A percentile compares a stretch with the other conserved stretches of the same genome.
Evolutionary conservation across 805 yeast genomes (phyloP).

Genomic region (Myxozyma melibiosi): DNA sequence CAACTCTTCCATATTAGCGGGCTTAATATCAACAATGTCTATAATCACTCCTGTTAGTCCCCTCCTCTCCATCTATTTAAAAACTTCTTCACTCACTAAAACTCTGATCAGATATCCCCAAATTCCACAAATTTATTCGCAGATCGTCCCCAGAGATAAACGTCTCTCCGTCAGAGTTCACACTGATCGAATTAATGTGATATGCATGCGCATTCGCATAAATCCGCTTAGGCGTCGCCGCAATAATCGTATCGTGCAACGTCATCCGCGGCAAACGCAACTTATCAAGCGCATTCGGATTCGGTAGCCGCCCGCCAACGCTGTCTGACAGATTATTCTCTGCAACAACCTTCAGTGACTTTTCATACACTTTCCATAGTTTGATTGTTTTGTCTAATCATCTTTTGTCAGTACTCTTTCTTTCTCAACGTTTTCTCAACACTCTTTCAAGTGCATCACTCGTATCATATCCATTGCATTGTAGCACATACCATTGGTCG

Average conservation of each 20-base stretch:
- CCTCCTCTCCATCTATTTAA: background rate
- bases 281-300: conserved; percentile 38
- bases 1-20: conserved; percentile 97
- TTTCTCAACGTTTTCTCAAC: background rate
- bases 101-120: conserved; percentile 89
- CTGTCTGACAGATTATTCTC: conserved; percentile 78
- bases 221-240: conserved; percentile 89
- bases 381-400: conserved; percentile 86
- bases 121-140: conserved; percentile 93
- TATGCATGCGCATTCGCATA: conserved; percentile 97
- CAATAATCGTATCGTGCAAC: conserved; percentile 91
- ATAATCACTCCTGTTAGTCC: background rate
- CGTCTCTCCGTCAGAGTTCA: conserved; percentile 95
- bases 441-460: too few relatives aligned
- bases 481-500: conserved; percentile 65
- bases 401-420: background rate
- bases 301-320: conserved; percentile 30
- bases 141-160: conserved; percentile 90
- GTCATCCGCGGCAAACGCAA: conserved; percentile 84
- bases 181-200: conserved; percentile 93
- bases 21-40: conserved; percentile 93
- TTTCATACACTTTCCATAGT: conserved; percentile 93
- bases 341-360: conserved; percentile 85
- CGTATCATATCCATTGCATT: too few relatives aligned
- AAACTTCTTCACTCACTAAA: conserved; percentile 51